Evolutionary conservation across 805 yeast genomes (phyloP).

Genomic region (Candida methanosorbosa): DNA sequence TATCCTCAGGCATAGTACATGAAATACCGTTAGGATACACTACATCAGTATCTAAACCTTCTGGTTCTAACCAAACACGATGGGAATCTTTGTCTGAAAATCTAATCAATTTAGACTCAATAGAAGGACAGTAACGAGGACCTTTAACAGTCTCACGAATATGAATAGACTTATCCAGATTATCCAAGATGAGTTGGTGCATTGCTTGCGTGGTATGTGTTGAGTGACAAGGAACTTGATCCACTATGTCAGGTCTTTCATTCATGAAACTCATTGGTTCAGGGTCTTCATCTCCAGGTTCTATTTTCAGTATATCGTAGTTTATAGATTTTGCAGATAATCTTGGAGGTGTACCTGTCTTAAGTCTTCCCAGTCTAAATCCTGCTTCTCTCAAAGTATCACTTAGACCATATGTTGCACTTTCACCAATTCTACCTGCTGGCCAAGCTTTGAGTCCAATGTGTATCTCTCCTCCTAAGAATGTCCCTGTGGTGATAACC

Average conservation of each 20-base stretch:
- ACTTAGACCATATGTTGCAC: constrained; percentile 83
- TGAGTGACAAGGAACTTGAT: constrained; percentile 63
- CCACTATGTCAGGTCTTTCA: constrained; percentile 49
- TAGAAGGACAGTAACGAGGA: constrained; percentile 95
- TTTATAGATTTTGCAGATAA: constrained; percentile 65
- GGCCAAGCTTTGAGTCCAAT: constrained; percentile 75
- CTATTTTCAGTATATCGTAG: constrained; percentile 52
- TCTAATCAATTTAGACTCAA: constrained; percentile 79
- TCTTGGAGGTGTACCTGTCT: constrained; percentile 97
- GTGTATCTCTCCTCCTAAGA: constrained; percentile 89
- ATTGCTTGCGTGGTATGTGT: constrained; percentile 72
- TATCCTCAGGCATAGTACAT: constrained; percentile 92
- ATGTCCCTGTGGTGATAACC: constrained; percentile 93
- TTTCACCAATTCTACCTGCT: constrained; percentile 91
- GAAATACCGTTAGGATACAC: constrained; percentile 96
- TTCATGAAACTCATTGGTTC: constrained; percentile 85
- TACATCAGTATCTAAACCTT: constrained; percentile 79
- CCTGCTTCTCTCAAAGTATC: constrained; percentile 70
- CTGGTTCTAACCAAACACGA: constrained; percentile 93
- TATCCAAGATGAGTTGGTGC: constrained; percentile 59
- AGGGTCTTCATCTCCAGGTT: constrained; percentile 78
- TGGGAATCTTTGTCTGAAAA: constrained; percentile 73
- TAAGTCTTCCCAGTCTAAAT: constrained; percentile 77
- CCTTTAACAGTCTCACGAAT: constrained; percentile 92
- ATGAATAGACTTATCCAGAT: constrained; percentile 79